phyloP scores from a whole-genome alignment of 352 stramenopile species.

The Globisporangium uncinulatum region DNA sequence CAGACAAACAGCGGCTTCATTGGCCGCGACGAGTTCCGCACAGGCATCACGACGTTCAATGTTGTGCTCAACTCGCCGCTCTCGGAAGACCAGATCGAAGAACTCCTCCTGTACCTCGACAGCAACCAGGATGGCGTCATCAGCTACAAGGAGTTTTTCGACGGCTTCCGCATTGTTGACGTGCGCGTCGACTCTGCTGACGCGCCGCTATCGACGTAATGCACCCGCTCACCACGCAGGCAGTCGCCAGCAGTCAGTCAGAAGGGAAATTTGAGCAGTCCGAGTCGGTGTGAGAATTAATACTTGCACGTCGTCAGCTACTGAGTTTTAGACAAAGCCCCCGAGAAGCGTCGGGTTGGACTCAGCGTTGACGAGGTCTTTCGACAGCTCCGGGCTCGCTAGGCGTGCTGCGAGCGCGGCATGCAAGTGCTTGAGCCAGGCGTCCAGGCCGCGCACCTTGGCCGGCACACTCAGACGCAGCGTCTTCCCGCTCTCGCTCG shows the following conservation, averaged over 20 bases:
- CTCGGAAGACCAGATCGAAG: slow-evolving; percentile 89
- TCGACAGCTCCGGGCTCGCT: not conserved
- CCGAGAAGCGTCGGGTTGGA: too few relatives aligned
- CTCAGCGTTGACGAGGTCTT: too few relatives aligned
- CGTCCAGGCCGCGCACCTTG: not conserved
- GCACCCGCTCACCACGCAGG: not conserved
- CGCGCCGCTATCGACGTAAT: not conserved
- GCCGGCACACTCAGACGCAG: slow-evolving; percentile 12
- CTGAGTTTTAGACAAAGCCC: too few relatives aligned
- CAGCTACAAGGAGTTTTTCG: slow-evolving; percentile 93
- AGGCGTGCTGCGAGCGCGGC: not conserved
- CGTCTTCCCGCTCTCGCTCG: slow-evolving; percentile 11
- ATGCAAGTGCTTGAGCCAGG: slow-evolving; percentile 8
- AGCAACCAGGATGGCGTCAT: slow-evolving; percentile 88
- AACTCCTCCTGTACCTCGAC: slow-evolving; percentile 85
- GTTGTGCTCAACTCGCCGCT: slow-evolving; percentile 87
- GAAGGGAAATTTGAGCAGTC: too few relatives aligned
- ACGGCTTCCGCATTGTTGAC: slow-evolving; percentile 87
- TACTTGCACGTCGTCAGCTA: too few relatives aligned
- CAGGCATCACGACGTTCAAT: slow-evolving; percentile 84
- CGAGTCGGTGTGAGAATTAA: too few relatives aligned
- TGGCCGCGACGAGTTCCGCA: slow-evolving; percentile 80
- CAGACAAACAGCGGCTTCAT: slow-evolving; percentile 76
- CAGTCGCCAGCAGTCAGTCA: too few relatives aligned
- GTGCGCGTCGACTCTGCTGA: slow-evolving; percentile 31